Conservation (phyloP, 2,329 filamentous ascomycete species). For the Ilyonectria mors-panacis region DNA sequence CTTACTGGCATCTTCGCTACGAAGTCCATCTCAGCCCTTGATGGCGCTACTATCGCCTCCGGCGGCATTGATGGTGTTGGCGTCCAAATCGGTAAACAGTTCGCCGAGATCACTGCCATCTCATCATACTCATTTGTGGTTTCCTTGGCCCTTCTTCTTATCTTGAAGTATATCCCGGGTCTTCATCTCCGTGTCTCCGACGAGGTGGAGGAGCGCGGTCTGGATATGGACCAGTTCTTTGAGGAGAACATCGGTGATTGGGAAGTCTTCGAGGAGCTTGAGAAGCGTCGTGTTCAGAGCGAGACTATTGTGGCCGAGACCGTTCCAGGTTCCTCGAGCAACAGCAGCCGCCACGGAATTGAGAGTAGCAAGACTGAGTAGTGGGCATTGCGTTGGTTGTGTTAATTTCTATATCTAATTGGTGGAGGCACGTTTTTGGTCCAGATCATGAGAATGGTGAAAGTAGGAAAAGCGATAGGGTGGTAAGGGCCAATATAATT, state of each 20-base stretch:
- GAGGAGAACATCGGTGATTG: constrained; percentile 36
- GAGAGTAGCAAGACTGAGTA: constrained; percentile 23
- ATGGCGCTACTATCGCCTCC: constrained; percentile 58
- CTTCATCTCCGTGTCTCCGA: constrained; percentile 31
- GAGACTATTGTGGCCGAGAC: constrained; percentile 17
- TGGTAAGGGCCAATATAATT: too few species aligned
- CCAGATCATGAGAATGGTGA: too few species aligned
- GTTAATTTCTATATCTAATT: background rate
- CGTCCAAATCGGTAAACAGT: constrained; percentile 29
- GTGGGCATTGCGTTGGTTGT: background rate
- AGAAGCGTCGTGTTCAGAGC: constrained; percentile 2
- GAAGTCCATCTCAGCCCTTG: constrained; percentile 63
- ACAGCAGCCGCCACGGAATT: constrained; percentile 20
- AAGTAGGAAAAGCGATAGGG: too few species aligned
- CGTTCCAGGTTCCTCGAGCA: constrained; percentile 17
- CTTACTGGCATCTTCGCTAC: constrained; percentile 72
- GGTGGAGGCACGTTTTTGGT: too few species aligned
- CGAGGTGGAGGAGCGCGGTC: constrained; percentile 32
- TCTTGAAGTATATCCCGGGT: constrained; percentile 34
- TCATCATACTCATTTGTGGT: constrained; percentile 32
- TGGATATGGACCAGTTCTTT: constrained; percentile 33
- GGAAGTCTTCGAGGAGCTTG: constrained; percentile 30
- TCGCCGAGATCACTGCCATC: constrained; percentile 35
- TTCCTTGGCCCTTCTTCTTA: constrained; percentile 22
- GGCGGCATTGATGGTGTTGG: constrained; percentile 33